A percentile compares a stretch with the other conserved stretches of the same genome.
phyloP scores from a whole-genome alignment of 2,329 filamentous ascomycete species.

The Fusarium irregulare region DNA sequence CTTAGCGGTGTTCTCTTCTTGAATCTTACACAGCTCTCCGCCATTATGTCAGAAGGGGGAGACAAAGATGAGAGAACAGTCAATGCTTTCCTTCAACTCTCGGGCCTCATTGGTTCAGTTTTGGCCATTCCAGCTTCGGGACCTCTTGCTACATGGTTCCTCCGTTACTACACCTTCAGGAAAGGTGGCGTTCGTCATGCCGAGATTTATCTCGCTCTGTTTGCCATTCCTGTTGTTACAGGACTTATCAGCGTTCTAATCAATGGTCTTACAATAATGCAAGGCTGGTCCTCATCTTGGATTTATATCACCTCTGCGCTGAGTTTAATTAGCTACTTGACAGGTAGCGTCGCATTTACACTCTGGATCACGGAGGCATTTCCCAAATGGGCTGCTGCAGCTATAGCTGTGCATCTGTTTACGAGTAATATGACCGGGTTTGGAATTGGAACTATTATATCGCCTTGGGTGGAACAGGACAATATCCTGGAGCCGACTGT shows the following conservation, averaged over 20 bases:
- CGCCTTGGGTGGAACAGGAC: not conserved
- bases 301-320: conserved; percentile 25
- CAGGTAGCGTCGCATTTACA: conserved; percentile 32
- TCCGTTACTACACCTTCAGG: conserved; percentile 6
- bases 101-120: conserved; percentile 8
- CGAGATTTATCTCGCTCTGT: conserved; percentile 21
- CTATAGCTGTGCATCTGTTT: conserved; percentile 27
- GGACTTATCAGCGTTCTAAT: conserved; percentile 8
- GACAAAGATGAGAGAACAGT: not conserved
- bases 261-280: conserved; percentile 18
- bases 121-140: conserved; percentile 20
- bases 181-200: conserved; percentile 31
- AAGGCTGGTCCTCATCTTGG: not conserved
- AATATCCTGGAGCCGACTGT: conserved; percentile 20
- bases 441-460: conserved; percentile 17
- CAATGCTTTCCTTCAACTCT: conserved; percentile 1
- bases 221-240: conserved; percentile 10
- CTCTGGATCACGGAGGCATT: conserved; percentile 38
- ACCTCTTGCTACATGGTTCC: conserved; percentile 29
- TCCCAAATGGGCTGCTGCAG: conserved; percentile 26
- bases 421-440: conserved; percentile 26
- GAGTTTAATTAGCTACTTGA: conserved; percentile 28
- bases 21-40: conserved; percentile 14
- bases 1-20: conserved; percentile 29
- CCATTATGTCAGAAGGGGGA: not conserved